A percentile compares a stretch with the other conserved stretches of the same genome.
Evolutionary conservation across 106 monocot species (phyloP).

Genomic region (Phalaenopsis aphrodite): DNA sequence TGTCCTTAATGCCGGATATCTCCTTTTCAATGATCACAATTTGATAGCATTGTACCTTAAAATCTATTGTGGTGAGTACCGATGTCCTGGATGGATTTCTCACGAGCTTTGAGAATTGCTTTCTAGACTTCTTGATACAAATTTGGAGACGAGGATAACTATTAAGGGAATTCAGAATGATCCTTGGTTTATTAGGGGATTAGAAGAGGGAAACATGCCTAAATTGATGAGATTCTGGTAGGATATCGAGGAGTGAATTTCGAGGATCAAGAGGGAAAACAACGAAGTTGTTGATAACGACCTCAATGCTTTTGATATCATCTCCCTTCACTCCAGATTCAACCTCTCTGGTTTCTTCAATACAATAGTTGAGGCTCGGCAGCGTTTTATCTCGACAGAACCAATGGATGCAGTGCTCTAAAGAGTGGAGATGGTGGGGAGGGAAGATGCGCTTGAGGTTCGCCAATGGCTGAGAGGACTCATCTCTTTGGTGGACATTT

Average conservation of each 20-base stretch:
- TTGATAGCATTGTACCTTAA: slow-evolving; percentile 24
- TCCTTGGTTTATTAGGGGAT: slow-evolving; percentile 23
- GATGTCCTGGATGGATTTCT: slow-evolving; percentile 26
- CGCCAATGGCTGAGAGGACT: slow-evolving; percentile 15
- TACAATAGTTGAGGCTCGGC: neutral
- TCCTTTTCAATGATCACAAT: slow-evolving; percentile 24
- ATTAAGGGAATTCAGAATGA: slow-evolving; percentile 18
- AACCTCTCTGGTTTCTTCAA: slow-evolving; percentile 33
- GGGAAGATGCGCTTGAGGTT: slow-evolving; percentile 18
- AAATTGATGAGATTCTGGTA: slow-evolving; percentile 9
- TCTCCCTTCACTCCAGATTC: slow-evolving; percentile 28
- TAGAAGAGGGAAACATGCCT: slow-evolving; percentile 13
- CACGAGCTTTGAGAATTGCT: slow-evolving; percentile 20
- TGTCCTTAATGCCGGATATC: slow-evolving; percentile 26
- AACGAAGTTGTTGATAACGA: slow-evolving; percentile 11
- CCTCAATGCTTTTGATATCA: slow-evolving; percentile 48
- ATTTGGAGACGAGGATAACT: slow-evolving; percentile 30
- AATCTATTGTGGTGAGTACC: slow-evolving; percentile 24
- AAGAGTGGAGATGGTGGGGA: slow-evolving; percentile 25
- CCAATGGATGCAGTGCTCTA: slow-evolving; percentile 18
- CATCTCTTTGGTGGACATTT: slow-evolving; percentile 11
- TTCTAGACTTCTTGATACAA: slow-evolving; percentile 22
- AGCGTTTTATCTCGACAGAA: slow-evolving; percentile 14
- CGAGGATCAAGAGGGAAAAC: neutral
- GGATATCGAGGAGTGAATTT: slow-evolving; percentile 11